Evolutionary conservation across 1,139 yeast species (phyloP), one percentile per base, ranked within the genome.

Genomic region (Suhomyces maxii): DNA sequence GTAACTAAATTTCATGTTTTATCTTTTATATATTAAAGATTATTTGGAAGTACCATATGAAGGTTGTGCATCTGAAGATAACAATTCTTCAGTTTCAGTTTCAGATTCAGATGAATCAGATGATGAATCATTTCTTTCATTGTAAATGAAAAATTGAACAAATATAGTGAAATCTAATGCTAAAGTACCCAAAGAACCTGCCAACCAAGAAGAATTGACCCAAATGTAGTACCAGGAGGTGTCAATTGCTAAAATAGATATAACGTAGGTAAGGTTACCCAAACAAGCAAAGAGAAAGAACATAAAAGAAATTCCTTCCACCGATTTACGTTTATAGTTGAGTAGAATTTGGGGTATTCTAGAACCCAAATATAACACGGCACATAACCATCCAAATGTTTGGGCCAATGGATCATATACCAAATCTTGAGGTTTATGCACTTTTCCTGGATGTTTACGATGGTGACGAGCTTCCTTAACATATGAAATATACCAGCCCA

Each of bases 211-310:
- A 7, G 90, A 81, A 64, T 91, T 93, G 41, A 91, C 86, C 61
- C 88, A 64, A 35, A 91, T 65, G 57, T 89, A 91, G 49, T 80
- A 73, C 63, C 78, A 74, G 47, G 89, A 83, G 45, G 84, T 72
- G 54, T 89, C 89, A 39, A 90, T 88, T 37, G 86, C 79, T 43
- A 91, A 69, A 47, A 91, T 91, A 12, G 95, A 86, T 26, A 89
- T 78, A 36, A 91, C 96, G 58, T 89, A 91, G 0, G 97, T 89
- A 61, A 88, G 73, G 64, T 91, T 91, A 40, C 98, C 98, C 50
- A 91, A 70, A 64, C 97, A 89, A 33, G 98, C 97, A 74, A 91
- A 90, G 36, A 90, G 70, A 68, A 91, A 91, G 67, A 91, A 91
- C 77, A 91, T 76, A 63, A 91, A 89, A 26, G 96, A 86, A 44